These are phyloP conservation scores for Penicillium coprophilum DNA, from an alignment of 495 filamentous ascomycete genomes.

Conservation along the genomic window DNA sequence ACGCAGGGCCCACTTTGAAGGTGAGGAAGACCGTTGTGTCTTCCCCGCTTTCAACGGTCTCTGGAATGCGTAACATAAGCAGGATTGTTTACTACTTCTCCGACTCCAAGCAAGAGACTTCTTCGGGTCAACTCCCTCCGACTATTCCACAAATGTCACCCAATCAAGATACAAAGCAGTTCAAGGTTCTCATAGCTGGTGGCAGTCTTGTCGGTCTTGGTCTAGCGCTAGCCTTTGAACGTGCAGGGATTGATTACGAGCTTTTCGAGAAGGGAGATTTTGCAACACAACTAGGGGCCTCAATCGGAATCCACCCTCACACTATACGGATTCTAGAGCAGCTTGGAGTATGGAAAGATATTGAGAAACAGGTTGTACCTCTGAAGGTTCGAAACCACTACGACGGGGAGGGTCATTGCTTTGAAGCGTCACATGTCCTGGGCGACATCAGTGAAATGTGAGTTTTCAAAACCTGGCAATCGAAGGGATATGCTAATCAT, in stretches of 20 bases:
- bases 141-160: not conserved
- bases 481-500: not conserved
- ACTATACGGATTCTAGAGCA: conserved; percentile 19
- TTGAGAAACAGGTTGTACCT: conserved; percentile 19
- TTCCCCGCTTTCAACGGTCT: too few species aligned
- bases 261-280: conserved; percentile 19
- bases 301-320: conserved; percentile 19
- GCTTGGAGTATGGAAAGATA: conserved; percentile 15
- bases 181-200: conserved; percentile 23
- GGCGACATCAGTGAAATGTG: conserved; percentile 14
- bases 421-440: conserved; percentile 14
- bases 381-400: conserved; percentile 16
- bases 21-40: too few species aligned
- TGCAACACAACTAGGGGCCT: conserved; percentile 19
- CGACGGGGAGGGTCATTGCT: conserved; percentile 9
- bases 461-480: conserved; percentile 1
- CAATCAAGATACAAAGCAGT: conserved; percentile 1
- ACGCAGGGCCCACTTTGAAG: too few species aligned
- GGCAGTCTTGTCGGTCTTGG: conserved; percentile 20
- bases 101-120: too few species aligned
- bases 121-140: not conserved
- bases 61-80: too few species aligned
- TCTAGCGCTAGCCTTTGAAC: conserved; percentile 18
- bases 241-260: conserved; percentile 21
- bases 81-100: not conserved